Base-by-base conservation (phyloP, 768 basidiomycete genomes). In the Coprinopsis cinerea region DNA sequence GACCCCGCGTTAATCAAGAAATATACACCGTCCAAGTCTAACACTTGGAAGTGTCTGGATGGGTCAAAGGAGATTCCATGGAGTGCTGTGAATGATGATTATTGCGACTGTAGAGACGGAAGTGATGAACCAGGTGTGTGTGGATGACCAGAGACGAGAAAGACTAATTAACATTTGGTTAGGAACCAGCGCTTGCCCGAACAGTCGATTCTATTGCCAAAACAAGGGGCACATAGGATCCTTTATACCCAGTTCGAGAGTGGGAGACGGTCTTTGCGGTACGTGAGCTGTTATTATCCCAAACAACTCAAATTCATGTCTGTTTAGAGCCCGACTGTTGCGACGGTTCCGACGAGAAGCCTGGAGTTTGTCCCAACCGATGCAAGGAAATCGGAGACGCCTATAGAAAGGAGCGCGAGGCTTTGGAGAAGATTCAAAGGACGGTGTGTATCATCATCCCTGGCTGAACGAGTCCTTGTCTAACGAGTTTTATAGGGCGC, bases 191-290 rank as follows among this genome's bases (percentile, higher is more conserved):
- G 92, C 93, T 25, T 96, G 92, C 62, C 74, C 79, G 3, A 78
- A 84, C 55, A 77, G 73, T 20, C 68, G 64, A 24, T 97, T 95
- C 74, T 88, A 86, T 66, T 99, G 95, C 64, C 67, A 64, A 61
- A 99, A 98, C 61, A 73, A 78, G 39, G 96, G 93, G 0, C 94
- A 98, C 66, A 75, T 93, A 60, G 92, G 93, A 1, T 72, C 83
- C 2, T 76, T 60, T 39, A 87, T 99, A 49, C 77, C 83, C 10
- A 82, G 84, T 53, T 86, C 91, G 27, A 74, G 89, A 56, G 93
- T 99, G 11, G 85, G 81, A 37, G 95, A 99, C 64, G 94, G 95
- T 1, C 74, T 97, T 22, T 99, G 95, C 64, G 93, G 92, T 92
- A 61, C 17, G 86, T 70, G 10, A 9, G 9, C 15, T 15, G 30